phyloP scores from a whole-genome alignment of 2,329 filamentous ascomycete genomes.

The Teratosphaeria viscida region DNA sequence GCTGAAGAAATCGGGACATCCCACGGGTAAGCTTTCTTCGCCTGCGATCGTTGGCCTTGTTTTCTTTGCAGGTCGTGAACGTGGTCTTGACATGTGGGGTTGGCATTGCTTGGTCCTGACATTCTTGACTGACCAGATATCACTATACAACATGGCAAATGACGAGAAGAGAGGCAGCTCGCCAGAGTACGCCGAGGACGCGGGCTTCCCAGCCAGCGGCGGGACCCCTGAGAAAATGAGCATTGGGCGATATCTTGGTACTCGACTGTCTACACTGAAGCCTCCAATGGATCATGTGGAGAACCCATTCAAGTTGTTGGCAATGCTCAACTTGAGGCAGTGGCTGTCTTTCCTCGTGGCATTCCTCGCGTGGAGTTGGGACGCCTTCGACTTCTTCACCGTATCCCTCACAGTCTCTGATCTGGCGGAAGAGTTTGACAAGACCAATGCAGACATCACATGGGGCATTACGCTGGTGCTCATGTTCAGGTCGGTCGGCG shows the following conservation, averaged over 20 bases:
- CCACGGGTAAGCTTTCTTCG: no score
- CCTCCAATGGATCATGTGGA: constrained; percentile 45
- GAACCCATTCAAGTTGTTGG: constrained; percentile 44
- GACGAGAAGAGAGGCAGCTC: constrained; percentile 6
- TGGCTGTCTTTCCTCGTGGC: constrained; percentile 46
- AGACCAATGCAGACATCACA: constrained; percentile 48
- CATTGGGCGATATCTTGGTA: constrained; percentile 40
- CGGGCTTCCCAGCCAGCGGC: constrained; percentile 8
- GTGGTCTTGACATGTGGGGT: not conserved
- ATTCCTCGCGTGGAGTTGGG: constrained; percentile 43
- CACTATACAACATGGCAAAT: constrained; percentile 5
- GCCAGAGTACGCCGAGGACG: constrained; percentile 5
- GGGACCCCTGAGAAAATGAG: constrained; percentile 24
- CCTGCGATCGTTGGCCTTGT: no score
- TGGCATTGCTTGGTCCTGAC: not conserved
- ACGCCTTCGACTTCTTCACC: constrained; percentile 53
- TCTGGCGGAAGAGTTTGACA: constrained; percentile 44
- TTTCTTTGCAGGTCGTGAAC: not conserved
- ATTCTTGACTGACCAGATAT: not conserved
- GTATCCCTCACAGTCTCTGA: constrained; percentile 47
- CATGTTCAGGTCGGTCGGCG: constrained; percentile 51
- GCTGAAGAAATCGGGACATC: no score
- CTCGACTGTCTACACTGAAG: constrained; percentile 43
- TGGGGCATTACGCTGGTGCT: constrained; percentile 48
- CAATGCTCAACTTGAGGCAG: constrained; percentile 43